Evolutionary conservation across 345 rosid species (phyloP).

Genomic region (Anacardium occidentale): DNA sequence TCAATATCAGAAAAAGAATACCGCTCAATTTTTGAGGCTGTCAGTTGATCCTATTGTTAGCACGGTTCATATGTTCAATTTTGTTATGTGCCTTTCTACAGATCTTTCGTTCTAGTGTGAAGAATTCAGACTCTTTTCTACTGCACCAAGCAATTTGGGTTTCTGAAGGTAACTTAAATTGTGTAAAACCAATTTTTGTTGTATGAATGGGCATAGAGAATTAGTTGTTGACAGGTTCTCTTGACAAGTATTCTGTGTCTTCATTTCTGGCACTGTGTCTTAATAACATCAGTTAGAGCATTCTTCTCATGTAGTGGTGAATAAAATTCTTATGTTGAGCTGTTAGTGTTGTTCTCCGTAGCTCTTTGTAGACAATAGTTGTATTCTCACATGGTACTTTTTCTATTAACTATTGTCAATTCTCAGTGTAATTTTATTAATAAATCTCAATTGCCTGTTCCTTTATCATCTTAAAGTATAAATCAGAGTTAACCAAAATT

Average conservation of each 20-base stretch:
- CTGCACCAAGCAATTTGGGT: neutral
- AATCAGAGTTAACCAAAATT: too few species aligned
- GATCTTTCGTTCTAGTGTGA: constrained; percentile 19
- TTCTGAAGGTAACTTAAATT: constrained; percentile 8
- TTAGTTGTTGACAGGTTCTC: neutral
- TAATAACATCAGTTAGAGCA: neutral
- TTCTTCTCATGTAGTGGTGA: too few species aligned
- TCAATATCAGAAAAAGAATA: constrained; percentile 66
- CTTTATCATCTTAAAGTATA: too few species aligned
- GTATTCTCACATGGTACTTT: too few species aligned
- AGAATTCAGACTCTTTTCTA: constrained; percentile 16
- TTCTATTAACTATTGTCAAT: too few species aligned
- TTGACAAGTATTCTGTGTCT: neutral
- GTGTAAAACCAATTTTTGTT: constrained; percentile 24
- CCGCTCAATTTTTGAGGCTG: constrained; percentile 46
- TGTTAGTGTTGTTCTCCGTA: too few species aligned
- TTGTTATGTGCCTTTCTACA: constrained; percentile 1
- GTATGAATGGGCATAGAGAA: constrained; percentile 2
- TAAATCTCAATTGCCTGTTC: too few species aligned
- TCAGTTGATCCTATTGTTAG: constrained; percentile 21
- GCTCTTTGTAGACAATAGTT: too few species aligned
- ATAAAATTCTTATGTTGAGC: too few species aligned
- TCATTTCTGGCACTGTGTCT: constrained; percentile 1
- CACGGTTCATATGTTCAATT: constrained; percentile 4
- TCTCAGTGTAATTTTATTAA: too few species aligned